Percentiles rank a stretch among this genome's conserved stretches.
Evolutionary conservation across 1,284 basidiomycete species (phyloP).

Genomic region (Bjerkandera adusta): DNA sequence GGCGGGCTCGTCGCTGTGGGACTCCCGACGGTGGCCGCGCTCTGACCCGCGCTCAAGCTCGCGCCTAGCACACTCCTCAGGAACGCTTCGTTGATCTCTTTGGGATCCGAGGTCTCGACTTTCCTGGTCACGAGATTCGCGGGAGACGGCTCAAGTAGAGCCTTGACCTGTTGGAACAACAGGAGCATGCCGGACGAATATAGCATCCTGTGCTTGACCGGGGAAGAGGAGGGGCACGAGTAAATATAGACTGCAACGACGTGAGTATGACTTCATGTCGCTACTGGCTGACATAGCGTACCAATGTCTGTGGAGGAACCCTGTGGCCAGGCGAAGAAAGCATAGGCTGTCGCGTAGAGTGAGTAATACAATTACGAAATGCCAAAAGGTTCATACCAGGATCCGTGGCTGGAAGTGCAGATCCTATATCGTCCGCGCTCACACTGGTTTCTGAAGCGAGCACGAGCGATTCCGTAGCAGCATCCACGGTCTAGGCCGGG

Average conservation of each 20-base stretch:
- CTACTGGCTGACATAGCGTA: constrained; percentile 31
- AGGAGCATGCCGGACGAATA: constrained; percentile 72
- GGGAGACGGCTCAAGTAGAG: constrained; percentile 43
- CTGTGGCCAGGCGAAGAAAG: constrained; percentile 74
- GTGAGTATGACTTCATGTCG: too few species aligned
- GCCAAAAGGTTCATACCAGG: constrained; percentile 36
- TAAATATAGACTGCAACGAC: constrained; percentile 81
- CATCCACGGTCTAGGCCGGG: constrained; percentile 54
- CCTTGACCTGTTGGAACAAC: constrained; percentile 56
- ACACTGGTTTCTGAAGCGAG: constrained; percentile 40
- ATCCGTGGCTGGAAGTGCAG: constrained; percentile 51
- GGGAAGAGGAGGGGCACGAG: constrained; percentile 77
- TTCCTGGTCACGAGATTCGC: constrained; percentile 49
- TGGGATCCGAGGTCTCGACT: constrained; percentile 82
- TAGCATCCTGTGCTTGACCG: constrained; percentile 83
- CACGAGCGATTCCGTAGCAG: constrained; percentile 52
- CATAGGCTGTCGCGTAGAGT: constrained; percentile 53
- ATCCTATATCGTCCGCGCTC: constrained; percentile 42
- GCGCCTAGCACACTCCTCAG: constrained; percentile 54
- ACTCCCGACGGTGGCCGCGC: constrained; percentile 12
- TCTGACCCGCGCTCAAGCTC: constrained; percentile 9
- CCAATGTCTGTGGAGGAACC: constrained; percentile 52
- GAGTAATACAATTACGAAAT: not conserved
- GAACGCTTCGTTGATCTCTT: constrained; percentile 65
- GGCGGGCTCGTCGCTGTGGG: constrained; percentile 10